Evolutionary conservation across 2,329 filamentous ascomycete genomes (phyloP).

Genomic region (Botrytis deweyae): DNA sequence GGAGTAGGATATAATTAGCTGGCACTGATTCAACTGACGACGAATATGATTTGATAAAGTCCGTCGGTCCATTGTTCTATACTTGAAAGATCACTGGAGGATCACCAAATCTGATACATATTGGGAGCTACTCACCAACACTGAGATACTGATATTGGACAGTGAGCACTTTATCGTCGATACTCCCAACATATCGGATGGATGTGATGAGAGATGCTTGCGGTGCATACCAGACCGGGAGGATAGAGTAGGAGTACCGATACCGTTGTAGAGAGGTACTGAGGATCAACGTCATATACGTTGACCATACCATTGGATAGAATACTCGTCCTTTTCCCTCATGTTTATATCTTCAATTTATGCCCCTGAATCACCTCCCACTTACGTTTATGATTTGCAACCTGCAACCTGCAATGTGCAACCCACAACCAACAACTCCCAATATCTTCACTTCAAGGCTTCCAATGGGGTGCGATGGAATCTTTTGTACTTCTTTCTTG

Average conservation of each 20-base stretch:
- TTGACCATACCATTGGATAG: background rate
- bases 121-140: background rate
- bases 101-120: background rate
- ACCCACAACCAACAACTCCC: background rate
- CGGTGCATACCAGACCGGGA: background rate
- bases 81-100: background rate
- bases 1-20: background rate
- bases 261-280: background rate
- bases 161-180: background rate
- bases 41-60: background rate
- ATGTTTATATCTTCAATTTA: constrained; percentile 4
- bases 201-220: background rate
- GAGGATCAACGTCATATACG: background rate
- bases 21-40: background rate
- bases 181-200: background rate
- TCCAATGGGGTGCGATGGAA: background rate
- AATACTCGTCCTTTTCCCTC: background rate
- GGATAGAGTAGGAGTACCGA: background rate
- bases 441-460: background rate
- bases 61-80: background rate
- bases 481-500: too few species aligned
- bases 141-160: background rate
- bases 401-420: background rate
- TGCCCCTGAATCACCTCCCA: background rate
- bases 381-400: background rate